Conservation (phyloP, 805 yeast species). For the Millerozyma miso region DNA sequence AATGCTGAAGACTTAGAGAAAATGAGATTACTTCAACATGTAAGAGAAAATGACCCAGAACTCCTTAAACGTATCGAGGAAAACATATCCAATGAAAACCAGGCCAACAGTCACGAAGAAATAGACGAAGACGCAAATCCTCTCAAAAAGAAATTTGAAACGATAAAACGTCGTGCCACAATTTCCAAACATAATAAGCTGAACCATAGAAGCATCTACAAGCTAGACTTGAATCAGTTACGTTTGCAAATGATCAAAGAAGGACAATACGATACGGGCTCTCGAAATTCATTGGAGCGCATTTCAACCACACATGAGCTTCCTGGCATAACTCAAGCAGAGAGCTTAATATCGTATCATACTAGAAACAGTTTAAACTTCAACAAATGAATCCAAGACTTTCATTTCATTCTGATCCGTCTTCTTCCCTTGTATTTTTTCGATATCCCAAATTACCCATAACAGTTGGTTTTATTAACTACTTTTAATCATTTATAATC, state of each 20-base stretch:
- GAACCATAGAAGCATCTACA: slow-evolving; percentile 17
- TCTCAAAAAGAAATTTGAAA: slow-evolving; percentile 25
- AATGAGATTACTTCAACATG: slow-evolving; percentile 28
- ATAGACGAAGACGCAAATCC: slow-evolving; percentile 12
- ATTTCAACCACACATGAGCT: slow-evolving; percentile 43
- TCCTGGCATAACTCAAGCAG: slow-evolving; percentile 49
- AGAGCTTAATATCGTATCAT: slow-evolving; percentile 41
- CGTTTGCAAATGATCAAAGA: slow-evolving; percentile 34
- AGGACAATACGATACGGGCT: slow-evolving; percentile 31
- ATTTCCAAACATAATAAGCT: slow-evolving; percentile 19
- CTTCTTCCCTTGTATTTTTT: neutral
- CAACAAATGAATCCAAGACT: slow-evolving; percentile 7
- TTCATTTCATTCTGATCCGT: neutral
- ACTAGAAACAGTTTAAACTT: slow-evolving; percentile 36
- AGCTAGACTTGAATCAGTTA: slow-evolving; percentile 28
- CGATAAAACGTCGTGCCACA: slow-evolving; percentile 32
- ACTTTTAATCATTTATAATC: too few relatives aligned
- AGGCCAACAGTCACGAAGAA: slow-evolving; percentile 2
- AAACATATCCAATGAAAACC: slow-evolving; percentile 15
- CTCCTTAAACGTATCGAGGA: slow-evolving; percentile 31
- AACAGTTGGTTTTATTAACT: too few relatives aligned
- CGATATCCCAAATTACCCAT: too few relatives aligned
- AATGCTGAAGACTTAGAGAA: slow-evolving; percentile 38
- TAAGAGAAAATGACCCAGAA: slow-evolving; percentile 31
- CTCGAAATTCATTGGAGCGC: slow-evolving; percentile 35